Evolutionary conservation across 2,329 filamentous ascomycete species (phyloP), one percentile per base, ranked within the genome.

Genomic region (Diaporthe vexans): DNA sequence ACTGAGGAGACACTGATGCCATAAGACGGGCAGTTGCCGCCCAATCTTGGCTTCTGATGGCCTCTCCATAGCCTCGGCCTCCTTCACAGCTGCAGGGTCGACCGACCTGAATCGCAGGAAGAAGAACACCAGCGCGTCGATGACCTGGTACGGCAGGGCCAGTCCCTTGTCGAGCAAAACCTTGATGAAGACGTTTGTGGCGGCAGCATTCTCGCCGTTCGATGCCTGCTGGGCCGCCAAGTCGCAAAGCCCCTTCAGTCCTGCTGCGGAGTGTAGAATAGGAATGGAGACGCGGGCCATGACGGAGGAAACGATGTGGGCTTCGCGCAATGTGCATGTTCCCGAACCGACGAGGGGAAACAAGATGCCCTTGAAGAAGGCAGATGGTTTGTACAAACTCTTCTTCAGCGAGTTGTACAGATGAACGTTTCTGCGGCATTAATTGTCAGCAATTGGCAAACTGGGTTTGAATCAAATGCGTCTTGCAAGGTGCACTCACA

Each of bases 121-220:
- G 84, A 99, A 96, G 86, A 98, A 98, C 13, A 99, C 97, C 1
- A 98, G 87, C 2, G 95, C 93, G 79, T 99, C 97, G 67, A 99
- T 92, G 71, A 98, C 96, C 84, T 97, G 96, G 86, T 94, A 98
- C 0, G 96, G 97, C 15, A 99, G 87, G 0, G 97, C 97, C 79
- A 99, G 98, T 81, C 97, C 97, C 89, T 99, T 99, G 84, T 98
- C 96, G 5, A 99, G 87, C 51, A 99, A 89, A 0, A 94, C 92
- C 81, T 94, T 94, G 85, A 99, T 97, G 84, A 99, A 97, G 78
- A 98, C 93, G 84, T 98, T 98, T 76, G 95, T 97, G 5, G 95
- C 94, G 61, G 96, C 96, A 24, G 95, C 95, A 59, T 94, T 94
- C 83, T 98, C 96, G 73, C 95, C 91, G 26, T 92, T 91, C 11